Evolutionary conservation across 768 basidiomycete species (phyloP), one percentile per base, ranked within the genome.

Genomic region (Serendipita sp.): DNA sequence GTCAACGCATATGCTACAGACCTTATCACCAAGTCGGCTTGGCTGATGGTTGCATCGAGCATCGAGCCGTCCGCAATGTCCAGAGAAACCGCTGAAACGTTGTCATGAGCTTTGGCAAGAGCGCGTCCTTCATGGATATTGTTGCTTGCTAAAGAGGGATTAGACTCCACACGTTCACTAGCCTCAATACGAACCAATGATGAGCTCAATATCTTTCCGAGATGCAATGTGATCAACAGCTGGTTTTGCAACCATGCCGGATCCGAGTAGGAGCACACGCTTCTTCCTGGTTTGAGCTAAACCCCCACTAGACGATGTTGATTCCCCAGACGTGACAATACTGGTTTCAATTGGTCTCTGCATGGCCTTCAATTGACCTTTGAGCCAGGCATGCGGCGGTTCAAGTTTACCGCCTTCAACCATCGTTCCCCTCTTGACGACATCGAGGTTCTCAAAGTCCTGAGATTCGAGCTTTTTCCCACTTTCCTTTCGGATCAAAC

Each of bases 231-330:
- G 81, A 63, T 88, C 82, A 2, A 92, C 85, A 0, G 89, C 89
- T 15, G 94, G 94, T 2, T 86, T 87, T 3, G 92, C 91, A 18
- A 97, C 94, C 85, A 96, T 92, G n/a, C 94, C 94, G 64, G 89
- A 92, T 5, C 94, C 94, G 1, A 97, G 79, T 70, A 96, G 77
- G 38, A 97, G 73, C 0, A 93, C 80, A 66, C 69, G 74, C 69
- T 79, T 82, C 76, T 86, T 86, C 62, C 65, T 64, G 13, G 13
- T 41, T 24, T 24, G 24, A 10, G 32, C 62, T 11, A 37, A 18
- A 44, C 18, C 11, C 18, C 45, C 28, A 32, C 15, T 44, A 4
- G 35, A 15, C 13, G 48, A 30, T 2, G 45, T 62, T 32, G 28
- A 38, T 0, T 41, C 38, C 13, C 34, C 30, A 7, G 28, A 13